phyloP scores from a whole-genome alignment of 2,329 filamentous ascomycete species.

The Fusarium brachygibbosum region DNA sequence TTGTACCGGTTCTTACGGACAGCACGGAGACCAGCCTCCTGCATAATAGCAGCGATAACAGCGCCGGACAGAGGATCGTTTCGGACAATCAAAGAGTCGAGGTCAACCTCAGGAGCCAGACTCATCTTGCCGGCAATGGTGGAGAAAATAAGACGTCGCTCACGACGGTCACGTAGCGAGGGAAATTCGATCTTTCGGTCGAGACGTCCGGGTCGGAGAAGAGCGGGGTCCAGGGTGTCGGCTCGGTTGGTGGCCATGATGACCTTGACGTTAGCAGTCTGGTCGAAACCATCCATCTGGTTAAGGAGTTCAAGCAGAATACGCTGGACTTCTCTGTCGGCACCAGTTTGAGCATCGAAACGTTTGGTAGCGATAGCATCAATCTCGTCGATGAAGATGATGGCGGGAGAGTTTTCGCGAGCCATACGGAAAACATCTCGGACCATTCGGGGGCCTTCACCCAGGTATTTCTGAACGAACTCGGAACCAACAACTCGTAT shows the following conservation, averaged over 20 bases:
- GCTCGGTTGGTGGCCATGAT: constrained; percentile 99
- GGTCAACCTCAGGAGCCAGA: constrained; percentile 92
- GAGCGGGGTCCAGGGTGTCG: constrained; percentile 94
- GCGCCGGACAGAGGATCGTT: constrained; percentile 96
- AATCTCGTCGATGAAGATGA: constrained; percentile 99
- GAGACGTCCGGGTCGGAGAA: constrained; percentile 93
- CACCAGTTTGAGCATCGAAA: constrained; percentile 98
- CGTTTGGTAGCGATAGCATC: constrained; percentile 99
- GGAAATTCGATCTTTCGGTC: constrained; percentile 99
- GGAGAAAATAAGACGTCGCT: constrained; percentile 94
- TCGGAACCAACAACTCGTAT: constrained; percentile 98
- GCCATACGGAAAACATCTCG: constrained; percentile 99
- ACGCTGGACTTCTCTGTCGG: constrained; percentile 97
- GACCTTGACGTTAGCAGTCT: constrained; percentile 98
- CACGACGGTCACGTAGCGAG: constrained; percentile 90
- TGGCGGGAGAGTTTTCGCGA: constrained; percentile 95
- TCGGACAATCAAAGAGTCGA: constrained; percentile 95
- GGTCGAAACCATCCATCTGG: constrained; percentile 99
- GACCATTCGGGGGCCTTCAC: constrained; percentile 98
- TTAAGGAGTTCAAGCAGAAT: constrained; percentile 97
- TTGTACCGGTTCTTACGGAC: constrained; percentile 99
- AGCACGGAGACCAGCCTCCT: constrained; percentile 93
- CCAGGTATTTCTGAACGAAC: constrained; percentile 98
- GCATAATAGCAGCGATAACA: constrained; percentile 98
- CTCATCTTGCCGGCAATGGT: constrained; percentile 99